These are phyloP conservation scores for Cryphonectria carpinicola DNA, from an alignment of 2,329 filamentous ascomycete species.

Conservation along the genomic window DNA sequence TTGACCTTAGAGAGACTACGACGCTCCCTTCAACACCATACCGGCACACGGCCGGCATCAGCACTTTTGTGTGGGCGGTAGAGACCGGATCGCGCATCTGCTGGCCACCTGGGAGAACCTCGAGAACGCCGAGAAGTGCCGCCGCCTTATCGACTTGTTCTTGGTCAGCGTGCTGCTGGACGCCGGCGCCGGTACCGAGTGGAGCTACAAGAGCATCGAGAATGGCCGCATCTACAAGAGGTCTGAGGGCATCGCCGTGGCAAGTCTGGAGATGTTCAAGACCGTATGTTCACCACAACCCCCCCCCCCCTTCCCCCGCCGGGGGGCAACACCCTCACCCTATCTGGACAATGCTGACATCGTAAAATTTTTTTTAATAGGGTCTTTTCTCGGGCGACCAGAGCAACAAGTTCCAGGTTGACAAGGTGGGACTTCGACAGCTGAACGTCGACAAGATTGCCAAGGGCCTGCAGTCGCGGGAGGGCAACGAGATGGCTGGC, in stretches of 20 bases:
- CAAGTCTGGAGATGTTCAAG: conserved; percentile 90
- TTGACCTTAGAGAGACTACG: conserved; percentile 53
- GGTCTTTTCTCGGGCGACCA: conserved; percentile 86
- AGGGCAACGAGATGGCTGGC: conserved; percentile 80
- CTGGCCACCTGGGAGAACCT: conserved; percentile 68
- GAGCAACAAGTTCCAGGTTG: conserved; percentile 84
- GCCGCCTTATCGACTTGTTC: conserved; percentile 77
- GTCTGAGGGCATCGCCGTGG: conserved; percentile 84
- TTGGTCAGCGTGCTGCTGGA: conserved; percentile 80
- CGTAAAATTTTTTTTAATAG: conserved; percentile 35
- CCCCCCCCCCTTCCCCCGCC: not conserved
- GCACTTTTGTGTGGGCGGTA: conserved; percentile 80
- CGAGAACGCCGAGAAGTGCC: conserved; percentile 74
- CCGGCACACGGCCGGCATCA: conserved; percentile 87
- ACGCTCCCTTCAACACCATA: conserved; percentile 64
- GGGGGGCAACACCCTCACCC: too few relatives aligned
- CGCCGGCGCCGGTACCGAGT: conserved; percentile 85
- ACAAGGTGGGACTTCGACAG: conserved; percentile 76
- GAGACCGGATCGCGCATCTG: conserved; percentile 73
- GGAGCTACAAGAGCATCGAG: conserved; percentile 91
- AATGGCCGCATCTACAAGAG: conserved; percentile 81
- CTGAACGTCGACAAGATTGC: conserved; percentile 77
- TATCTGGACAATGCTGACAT: conserved; percentile 10
- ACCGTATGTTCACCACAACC: conserved; percentile 45
- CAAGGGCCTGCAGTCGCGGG: conserved; percentile 81